These are phyloP conservation scores for Linnemannia exigua DNA, from an alignment of 192 early-diverging fungal genomes.

Conservation along the genomic window DNA sequence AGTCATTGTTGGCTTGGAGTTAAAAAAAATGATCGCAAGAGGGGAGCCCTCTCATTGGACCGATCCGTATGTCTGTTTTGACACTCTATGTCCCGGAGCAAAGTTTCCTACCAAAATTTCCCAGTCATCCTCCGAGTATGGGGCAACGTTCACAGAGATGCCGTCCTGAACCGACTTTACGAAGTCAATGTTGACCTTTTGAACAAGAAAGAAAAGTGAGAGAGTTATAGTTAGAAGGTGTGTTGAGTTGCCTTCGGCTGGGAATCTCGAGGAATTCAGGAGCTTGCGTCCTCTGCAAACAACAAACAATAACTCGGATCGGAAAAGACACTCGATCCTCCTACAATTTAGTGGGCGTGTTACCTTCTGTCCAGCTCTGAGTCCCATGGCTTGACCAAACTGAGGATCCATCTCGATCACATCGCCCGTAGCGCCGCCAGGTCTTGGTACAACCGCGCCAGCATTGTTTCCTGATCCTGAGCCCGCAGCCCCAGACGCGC, in stretches of 20 bases:
- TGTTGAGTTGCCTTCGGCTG: neutral
- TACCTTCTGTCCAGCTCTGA: conserved; percentile 74
- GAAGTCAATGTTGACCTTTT: conserved; percentile 72
- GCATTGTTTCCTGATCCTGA: conserved; percentile 17
- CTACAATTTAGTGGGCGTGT: neutral
- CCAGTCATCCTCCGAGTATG: conserved; percentile 82
- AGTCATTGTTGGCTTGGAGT: neutral
- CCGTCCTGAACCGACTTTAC: conserved; percentile 68
- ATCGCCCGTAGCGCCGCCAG: conserved; percentile 53
- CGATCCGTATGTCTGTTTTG: neutral
- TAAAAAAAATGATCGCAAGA: neutral
- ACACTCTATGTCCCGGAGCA: neutral
- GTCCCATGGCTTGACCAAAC: conserved; percentile 75
- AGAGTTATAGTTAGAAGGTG: neutral
- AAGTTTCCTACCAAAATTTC: conserved; percentile 74
- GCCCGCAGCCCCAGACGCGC: conserved; percentile 44
- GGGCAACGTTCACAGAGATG: conserved; percentile 75
- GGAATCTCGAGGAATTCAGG: neutral
- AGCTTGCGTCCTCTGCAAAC: neutral
- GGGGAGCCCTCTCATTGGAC: conserved; percentile 8
- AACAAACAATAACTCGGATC: neutral
- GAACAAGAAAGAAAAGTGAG: neutral
- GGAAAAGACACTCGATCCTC: neutral
- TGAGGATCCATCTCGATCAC: conserved; percentile 80
- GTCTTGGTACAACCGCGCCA: conserved; percentile 51